Percentiles rank a stretch among this genome's conserved stretches.
Conservation (phyloP, 495 filamentous ascomycete species). For the Penicillium coffeae region DNA sequence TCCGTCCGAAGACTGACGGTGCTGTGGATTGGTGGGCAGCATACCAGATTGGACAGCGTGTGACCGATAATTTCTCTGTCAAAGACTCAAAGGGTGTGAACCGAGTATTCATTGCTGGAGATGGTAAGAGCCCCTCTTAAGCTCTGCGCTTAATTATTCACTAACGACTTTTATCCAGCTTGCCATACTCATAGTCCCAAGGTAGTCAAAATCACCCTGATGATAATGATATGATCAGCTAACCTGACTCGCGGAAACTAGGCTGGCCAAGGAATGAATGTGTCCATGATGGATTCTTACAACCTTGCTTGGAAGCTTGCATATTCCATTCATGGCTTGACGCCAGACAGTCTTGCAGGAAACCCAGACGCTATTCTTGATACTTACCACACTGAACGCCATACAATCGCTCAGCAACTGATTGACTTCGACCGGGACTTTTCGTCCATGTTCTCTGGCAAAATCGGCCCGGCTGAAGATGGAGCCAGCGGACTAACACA, state of each 20-base stretch:
- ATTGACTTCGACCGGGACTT: conserved; percentile 68
- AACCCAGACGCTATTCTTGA: conserved; percentile 53
- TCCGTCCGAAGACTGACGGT: conserved; percentile 34
- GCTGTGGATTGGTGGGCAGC: conserved; percentile 63
- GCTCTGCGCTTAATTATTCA: background rate
- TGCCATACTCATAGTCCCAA: conserved; percentile 68
- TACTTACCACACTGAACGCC: conserved; percentile 69
- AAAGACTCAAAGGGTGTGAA: conserved; percentile 44
- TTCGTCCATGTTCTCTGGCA: conserved; percentile 48
- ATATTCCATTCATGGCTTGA: conserved; percentile 62
- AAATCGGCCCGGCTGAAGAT: conserved; percentile 37
- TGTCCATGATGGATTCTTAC: conserved; percentile 76
- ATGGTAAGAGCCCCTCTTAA: conserved; percentile 46
- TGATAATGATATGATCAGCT: background rate
- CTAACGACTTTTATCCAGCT: conserved; percentile 15
- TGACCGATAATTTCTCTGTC: conserved; percentile 61
- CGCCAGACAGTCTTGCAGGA: conserved; percentile 24
- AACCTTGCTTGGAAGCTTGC: conserved; percentile 86
- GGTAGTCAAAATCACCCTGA: conserved; percentile 37
- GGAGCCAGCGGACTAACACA: conserved; percentile 39
- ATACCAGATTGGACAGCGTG: conserved; percentile 68
- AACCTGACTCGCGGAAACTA: conserved; percentile 23
- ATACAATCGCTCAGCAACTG: conserved; percentile 65
- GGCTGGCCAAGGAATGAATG: conserved; percentile 88
- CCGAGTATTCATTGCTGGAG: conserved; percentile 64